phyloP scores from a whole-genome alignment of 306 rosid genomes.

The Dryas octopetala region DNA sequence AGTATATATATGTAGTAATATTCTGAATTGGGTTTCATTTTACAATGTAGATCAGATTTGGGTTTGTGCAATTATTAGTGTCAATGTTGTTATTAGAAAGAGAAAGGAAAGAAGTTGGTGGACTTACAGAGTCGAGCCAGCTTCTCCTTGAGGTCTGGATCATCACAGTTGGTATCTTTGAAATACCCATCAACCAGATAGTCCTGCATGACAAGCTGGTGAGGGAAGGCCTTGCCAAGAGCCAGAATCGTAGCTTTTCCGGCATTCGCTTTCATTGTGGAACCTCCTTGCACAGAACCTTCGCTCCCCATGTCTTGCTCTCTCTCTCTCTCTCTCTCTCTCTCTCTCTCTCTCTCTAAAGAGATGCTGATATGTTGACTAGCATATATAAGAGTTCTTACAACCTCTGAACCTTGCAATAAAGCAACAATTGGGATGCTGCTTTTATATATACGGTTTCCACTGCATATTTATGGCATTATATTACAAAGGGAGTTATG shows the following conservation, averaged over 20 bases:
- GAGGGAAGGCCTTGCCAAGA: slow-evolving; percentile 96
- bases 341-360: not conserved
- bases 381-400: slow-evolving; percentile 4
- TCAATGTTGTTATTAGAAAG: not conserved
- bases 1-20: not conserved
- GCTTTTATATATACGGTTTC: slow-evolving; percentile 42
- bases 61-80: not conserved
- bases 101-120: not conserved
- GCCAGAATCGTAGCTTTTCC: slow-evolving; percentile 78
- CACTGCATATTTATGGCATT: slow-evolving; percentile 10
- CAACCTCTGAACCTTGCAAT: slow-evolving; percentile 1
- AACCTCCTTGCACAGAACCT: slow-evolving; percentile 25
- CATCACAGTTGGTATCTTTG: slow-evolving; percentile 80
- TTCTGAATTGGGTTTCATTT: not conserved
- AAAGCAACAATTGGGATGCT: slow-evolving; percentile 8
- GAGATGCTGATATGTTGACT: not conserved
- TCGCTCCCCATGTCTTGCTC: slow-evolving; percentile 52
- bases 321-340: not conserved
- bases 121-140: slow-evolving; percentile 77
- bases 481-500: not conserved
- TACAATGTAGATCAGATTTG: not conserved
- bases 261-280: slow-evolving; percentile 42
- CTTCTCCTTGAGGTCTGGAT: slow-evolving; percentile 75
- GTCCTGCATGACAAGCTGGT: slow-evolving; percentile 90
- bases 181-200: slow-evolving; percentile 89